Conservation (phyloP, 805 yeast species). For the Yarrowia sp. region DNA sequence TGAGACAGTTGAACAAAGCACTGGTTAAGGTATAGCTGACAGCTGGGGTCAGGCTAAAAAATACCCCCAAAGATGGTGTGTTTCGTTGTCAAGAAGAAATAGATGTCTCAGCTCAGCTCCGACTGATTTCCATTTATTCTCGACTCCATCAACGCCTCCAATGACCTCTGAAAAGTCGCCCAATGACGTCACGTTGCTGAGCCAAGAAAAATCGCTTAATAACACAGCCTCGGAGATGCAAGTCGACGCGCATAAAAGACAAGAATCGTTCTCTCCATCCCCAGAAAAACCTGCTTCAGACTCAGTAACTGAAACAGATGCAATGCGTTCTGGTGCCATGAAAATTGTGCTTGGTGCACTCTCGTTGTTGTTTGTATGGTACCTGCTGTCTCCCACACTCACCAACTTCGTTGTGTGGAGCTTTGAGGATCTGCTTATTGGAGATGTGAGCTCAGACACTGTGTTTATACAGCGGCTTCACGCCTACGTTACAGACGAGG, state of each 20-base stretch:
- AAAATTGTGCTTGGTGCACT: not conserved
- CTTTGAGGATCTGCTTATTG: not conserved
- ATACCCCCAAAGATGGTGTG: not conserved
- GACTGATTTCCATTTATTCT: not conserved
- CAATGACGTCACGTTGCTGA: not conserved
- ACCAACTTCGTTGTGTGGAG: not conserved
- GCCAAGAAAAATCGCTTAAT: not conserved
- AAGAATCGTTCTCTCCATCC: not conserved
- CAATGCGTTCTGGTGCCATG: not conserved
- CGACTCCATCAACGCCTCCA: not conserved
- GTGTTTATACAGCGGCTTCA: not conserved
- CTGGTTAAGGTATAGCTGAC: not conserved
- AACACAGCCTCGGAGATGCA: conserved; percentile 5
- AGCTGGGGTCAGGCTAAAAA: not conserved
- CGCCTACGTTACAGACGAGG: conserved; percentile 1
- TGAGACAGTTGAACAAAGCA: not conserved
- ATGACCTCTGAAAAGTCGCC: not conserved
- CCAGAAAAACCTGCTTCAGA: not conserved
- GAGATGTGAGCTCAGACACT: not conserved
- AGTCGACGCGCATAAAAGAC: not conserved
- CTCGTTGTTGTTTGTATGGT: not conserved
- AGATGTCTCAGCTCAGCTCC: not conserved
- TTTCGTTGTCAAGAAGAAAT: not conserved
- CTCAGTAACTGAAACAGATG: not conserved
- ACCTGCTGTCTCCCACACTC: not conserved